Conservation (phyloP, 257 asterid species). For the Salvia miltiorrhiza region DNA sequence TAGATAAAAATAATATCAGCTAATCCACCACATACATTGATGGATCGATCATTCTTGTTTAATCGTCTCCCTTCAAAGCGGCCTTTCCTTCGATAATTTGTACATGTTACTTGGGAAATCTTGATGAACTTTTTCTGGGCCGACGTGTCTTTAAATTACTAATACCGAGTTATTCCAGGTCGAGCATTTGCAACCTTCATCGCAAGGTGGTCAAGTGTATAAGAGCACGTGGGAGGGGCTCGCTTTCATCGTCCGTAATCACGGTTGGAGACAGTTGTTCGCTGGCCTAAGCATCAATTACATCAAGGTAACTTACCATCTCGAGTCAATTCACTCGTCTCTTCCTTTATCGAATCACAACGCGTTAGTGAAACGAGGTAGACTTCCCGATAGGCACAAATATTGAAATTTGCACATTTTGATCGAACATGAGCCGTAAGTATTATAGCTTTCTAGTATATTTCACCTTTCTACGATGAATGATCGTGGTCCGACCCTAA, state of each 20-base stretch:
- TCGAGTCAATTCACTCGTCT: too few species aligned
- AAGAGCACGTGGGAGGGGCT: constrained; percentile 74
- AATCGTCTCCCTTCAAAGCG: too few species aligned
- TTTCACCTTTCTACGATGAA: too few species aligned
- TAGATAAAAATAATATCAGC: too few species aligned
- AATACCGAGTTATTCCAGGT: constrained; percentile 49
- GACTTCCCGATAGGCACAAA: neutral
- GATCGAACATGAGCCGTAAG: neutral
- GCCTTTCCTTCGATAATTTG: too few species aligned
- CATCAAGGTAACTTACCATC: constrained; percentile 58
- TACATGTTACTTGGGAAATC: neutral
- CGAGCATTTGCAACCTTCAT: constrained; percentile 64
- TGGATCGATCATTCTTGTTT: too few species aligned
- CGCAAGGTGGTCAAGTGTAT: constrained; percentile 42
- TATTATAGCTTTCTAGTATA: neutral
- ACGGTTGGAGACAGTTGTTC: constrained; percentile 87
- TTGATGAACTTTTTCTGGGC: neutral
- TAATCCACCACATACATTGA: too few species aligned
- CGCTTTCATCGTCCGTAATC: constrained; percentile 49
- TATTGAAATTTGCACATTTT: neutral
- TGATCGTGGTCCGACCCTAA: too few species aligned
- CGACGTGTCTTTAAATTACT: neutral
- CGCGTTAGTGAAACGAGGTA: too few species aligned
- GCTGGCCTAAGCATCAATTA: constrained; percentile 96
- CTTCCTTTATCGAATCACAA: too few species aligned